Evolutionary conservation across 371 early-diverging fungal genomes (phyloP).

Genomic region (Mortierella sp.): DNA sequence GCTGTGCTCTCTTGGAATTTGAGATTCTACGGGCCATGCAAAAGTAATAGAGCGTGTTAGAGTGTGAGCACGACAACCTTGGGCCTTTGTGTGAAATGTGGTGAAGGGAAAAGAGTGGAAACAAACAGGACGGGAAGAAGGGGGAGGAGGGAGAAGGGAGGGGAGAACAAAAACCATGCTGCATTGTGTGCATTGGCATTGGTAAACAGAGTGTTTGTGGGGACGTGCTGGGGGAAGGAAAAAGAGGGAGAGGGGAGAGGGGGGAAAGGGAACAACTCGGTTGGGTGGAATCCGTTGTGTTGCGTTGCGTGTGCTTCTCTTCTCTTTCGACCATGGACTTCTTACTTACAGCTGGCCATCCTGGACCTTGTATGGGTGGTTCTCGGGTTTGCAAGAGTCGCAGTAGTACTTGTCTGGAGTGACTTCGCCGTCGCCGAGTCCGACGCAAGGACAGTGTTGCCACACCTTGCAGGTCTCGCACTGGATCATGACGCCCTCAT

Average conservation of each 20-base stretch:
- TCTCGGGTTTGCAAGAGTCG: slow-evolving; percentile 83
- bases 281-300: not conserved
- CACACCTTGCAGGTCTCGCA: slow-evolving; percentile 92
- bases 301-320: too few species aligned
- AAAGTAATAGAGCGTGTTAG: not conserved
- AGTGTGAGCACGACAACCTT: too few species aligned
- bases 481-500: slow-evolving; percentile 87
- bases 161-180: not conserved
- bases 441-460: slow-evolving; percentile 92
- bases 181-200: too few species aligned
- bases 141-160: too few species aligned
- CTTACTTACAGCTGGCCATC: slow-evolving; percentile 54
- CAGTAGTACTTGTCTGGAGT: slow-evolving; percentile 89
- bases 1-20: not conserved
- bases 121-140: not conserved
- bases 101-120: too few species aligned
- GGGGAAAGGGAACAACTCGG: not conserved
- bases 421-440: slow-evolving; percentile 73
- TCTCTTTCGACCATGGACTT: too few species aligned
- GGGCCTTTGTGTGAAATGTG: not conserved
- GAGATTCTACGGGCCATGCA: not conserved
- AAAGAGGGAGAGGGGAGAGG: too few species aligned
- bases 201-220: too few species aligned
- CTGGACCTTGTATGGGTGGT: slow-evolving; percentile 68
- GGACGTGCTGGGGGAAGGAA: too few species aligned